phyloP scores from a whole-genome alignment of 225 moss, liverwort and hornwort genomes.

The Polytrichum commune region DNA sequence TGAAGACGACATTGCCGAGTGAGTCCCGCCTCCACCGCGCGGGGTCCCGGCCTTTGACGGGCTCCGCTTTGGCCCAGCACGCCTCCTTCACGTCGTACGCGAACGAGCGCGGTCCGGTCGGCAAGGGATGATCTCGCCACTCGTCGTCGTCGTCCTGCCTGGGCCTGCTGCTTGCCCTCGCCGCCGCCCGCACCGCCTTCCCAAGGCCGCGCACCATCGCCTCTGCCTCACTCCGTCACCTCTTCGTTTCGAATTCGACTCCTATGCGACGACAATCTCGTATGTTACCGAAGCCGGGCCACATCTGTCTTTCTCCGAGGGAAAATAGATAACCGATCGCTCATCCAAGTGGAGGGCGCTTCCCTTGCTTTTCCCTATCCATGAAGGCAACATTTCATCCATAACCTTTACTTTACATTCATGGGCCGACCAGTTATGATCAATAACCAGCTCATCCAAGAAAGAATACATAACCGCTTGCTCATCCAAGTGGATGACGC shows the following conservation, averaged over 20 bases:
- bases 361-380: too few species aligned
- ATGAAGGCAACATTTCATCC: too few species aligned
- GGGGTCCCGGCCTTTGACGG: constrained; percentile 76
- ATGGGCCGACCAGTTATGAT: too few species aligned
- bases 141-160: constrained; percentile 42
- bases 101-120: constrained; percentile 66
- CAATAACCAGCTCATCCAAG: too few species aligned
- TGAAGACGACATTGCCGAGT: constrained; percentile 80
- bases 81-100: constrained; percentile 83
- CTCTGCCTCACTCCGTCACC: neutral
- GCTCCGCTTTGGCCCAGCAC: constrained; percentile 85
- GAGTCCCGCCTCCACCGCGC: constrained; percentile 87
- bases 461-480: too few species aligned
- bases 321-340: too few species aligned
- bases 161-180: constrained; percentile 29
- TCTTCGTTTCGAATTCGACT: neutral
- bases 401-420: too few species aligned
- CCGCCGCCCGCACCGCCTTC: constrained; percentile 60
- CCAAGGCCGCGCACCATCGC: constrained; percentile 84
- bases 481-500: too few species aligned
- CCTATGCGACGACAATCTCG: neutral
- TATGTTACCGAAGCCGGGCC: too few species aligned
- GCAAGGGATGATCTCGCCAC: constrained; percentile 15
- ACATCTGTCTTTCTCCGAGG: too few species aligned
- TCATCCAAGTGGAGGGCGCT: too few species aligned